Conservation (phyloP, 2,329 filamentous ascomycete genomes). For the Colletotrichum tamarilloi region DNA sequence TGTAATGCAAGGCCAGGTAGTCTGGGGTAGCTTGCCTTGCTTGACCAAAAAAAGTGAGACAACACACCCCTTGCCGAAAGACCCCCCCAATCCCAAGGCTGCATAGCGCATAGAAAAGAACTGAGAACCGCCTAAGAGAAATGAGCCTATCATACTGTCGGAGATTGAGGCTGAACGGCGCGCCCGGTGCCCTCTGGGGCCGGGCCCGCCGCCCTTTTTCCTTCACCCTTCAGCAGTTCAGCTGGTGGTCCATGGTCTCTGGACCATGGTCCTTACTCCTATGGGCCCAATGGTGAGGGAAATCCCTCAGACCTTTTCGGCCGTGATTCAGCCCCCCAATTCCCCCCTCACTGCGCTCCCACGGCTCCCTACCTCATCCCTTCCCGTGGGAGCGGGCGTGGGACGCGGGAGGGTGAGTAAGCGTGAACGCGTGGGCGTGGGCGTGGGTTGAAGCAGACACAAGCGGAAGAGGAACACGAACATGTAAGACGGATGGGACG, state of each 20-base stretch:
- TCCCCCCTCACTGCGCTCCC: too few relatives aligned
- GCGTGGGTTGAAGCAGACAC: not conserved
- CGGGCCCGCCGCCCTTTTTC: not conserved
- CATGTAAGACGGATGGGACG: not conserved
- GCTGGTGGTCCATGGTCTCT: not conserved
- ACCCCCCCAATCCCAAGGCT: not conserved
- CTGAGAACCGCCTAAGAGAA: not conserved
- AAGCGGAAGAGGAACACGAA: not conserved
- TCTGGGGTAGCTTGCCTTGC: not conserved
- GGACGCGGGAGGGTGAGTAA: not conserved
- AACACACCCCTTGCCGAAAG: not conserved
- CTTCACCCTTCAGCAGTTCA: not conserved
- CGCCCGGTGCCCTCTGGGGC: not conserved
- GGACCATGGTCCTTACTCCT: too few relatives aligned
- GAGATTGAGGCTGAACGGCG: not conserved
- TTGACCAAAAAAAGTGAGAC: not conserved
- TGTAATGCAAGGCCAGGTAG: not conserved
- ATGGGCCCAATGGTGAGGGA: not conserved
- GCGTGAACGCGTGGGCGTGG: not conserved
- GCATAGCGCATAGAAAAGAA: not conserved
- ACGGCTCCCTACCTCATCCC: not conserved
- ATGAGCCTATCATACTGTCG: not conserved
- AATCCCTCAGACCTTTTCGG: constrained; percentile 14
- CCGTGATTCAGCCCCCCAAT: not conserved
- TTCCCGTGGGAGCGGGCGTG: not conserved